Percentiles rank a stretch among this genome's conserved stretches.
These are phyloP conservation scores for Rhodotorula mucilaginosa DNA, from an alignment of 1,284 basidiomycete genomes.

Conservation along the genomic window DNA sequence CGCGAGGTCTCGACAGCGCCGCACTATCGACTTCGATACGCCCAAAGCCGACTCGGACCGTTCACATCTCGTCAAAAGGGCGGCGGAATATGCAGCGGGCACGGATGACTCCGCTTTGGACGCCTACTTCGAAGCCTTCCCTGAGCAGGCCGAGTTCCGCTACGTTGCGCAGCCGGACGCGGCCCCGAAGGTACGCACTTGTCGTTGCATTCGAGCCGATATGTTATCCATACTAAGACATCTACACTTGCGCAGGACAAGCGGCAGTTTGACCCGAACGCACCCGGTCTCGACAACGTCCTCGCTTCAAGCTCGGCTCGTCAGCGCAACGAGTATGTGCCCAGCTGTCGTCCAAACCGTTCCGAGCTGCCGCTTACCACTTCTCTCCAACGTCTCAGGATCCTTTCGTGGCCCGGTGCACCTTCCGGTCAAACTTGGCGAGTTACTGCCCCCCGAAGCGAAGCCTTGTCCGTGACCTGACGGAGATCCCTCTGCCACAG, in stretches of 20 bases:
- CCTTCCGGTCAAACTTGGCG: conserved; percentile 24
- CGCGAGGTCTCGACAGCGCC: not conserved
- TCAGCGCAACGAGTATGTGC: conserved; percentile 32
- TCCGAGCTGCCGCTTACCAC: too few species aligned
- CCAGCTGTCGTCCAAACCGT: accelerated
- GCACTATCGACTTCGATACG: not conserved
- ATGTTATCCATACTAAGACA: too few species aligned
- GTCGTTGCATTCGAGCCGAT: too few species aligned
- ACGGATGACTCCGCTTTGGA: conserved; percentile 28
- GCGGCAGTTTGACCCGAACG: conserved; percentile 12
- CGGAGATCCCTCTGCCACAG: not conserved
- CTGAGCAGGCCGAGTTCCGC: conserved; percentile 18
- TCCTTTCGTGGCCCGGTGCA: conserved; percentile 38
- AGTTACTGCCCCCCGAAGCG: not conserved
- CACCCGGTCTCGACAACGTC: not conserved
- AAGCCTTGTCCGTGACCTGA: not conserved
- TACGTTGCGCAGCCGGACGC: not conserved
- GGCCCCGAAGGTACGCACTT: not conserved
- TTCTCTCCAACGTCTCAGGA: not conserved
- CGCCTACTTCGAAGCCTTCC: conserved; percentile 33
- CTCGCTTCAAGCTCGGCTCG: conserved; percentile 6
- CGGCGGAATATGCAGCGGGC: conserved; percentile 5
- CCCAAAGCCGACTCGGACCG: not conserved
- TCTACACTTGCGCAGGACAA: conserved; percentile 4
- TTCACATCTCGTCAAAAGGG: not conserved